Conservation (phyloP, 2,329 filamentous ascomycete genomes). For the Aspergillus brunneoviolaceus region DNA sequence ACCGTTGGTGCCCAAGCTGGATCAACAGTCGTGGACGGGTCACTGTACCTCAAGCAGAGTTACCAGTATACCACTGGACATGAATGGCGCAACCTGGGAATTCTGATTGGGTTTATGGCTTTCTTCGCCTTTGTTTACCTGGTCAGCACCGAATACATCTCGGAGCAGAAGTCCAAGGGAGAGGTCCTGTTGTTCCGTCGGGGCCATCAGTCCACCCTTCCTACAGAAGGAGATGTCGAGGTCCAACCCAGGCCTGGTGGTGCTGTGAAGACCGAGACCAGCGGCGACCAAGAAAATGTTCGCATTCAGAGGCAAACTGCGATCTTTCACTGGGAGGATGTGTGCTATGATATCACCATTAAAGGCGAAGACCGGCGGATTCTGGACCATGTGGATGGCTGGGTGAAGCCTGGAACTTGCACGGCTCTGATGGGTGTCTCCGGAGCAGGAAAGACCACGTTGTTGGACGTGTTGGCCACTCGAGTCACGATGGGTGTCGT, state of each 20-base stretch:
- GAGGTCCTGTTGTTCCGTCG: conserved; percentile 72
- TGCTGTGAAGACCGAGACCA: conserved; percentile 31
- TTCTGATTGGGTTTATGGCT: conserved; percentile 62
- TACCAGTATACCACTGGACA: conserved; percentile 59
- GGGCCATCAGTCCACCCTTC: conserved; percentile 27
- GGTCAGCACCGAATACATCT: conserved; percentile 35
- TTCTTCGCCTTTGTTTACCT: conserved; percentile 62
- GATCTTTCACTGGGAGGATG: conserved; percentile 80
- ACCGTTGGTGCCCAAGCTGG: conserved; percentile 59
- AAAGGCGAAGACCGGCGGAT: conserved; percentile 73
- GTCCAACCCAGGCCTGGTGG: neutral
- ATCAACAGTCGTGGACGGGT: conserved; percentile 55
- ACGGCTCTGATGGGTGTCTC: conserved; percentile 89
- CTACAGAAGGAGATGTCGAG: conserved; percentile 3
- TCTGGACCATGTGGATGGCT: conserved; percentile 81
- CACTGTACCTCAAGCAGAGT: conserved; percentile 53
- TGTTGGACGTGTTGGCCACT: conserved; percentile 85
- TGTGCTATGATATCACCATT: conserved; percentile 79
- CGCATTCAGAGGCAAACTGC: conserved; percentile 65
- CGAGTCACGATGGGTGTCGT: conserved; percentile 87
- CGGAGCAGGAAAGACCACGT: conserved; percentile 86
- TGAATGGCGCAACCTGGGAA: conserved; percentile 68
- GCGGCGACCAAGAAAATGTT: conserved; percentile 25
- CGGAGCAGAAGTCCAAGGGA: conserved; percentile 69
- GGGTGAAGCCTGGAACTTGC: conserved; percentile 87